These are phyloP conservation scores for Leucocoprinus gongylophorus DNA, from an alignment of 1,284 basidiomycete species.

Conservation along the genomic window DNA sequence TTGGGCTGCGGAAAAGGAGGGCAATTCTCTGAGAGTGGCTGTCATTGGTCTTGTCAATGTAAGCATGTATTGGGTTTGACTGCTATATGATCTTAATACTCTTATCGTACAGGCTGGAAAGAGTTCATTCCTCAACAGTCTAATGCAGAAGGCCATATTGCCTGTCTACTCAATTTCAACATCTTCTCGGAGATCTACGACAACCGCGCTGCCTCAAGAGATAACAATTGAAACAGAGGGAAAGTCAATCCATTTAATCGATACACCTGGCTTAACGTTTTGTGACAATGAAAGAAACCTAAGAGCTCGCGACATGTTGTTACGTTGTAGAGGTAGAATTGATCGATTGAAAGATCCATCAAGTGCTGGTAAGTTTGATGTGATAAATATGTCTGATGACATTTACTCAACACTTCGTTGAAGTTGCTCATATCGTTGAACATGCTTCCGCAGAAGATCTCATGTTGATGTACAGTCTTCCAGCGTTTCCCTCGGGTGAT, in stretches of 20 bases:
- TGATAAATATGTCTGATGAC: not conserved
- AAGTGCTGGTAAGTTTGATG: constrained; percentile 49
- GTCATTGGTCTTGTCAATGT: constrained; percentile 75
- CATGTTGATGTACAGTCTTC: constrained; percentile 85
- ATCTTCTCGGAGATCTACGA: constrained; percentile 56
- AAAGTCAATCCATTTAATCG: constrained; percentile 57
- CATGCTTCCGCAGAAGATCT: constrained; percentile 76
- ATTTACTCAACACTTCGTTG: not conserved
- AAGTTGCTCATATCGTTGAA: constrained; percentile 70
- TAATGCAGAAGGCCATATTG: constrained; percentile 47
- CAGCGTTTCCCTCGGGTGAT: constrained; percentile 73
- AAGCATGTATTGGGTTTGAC: constrained; percentile 20
- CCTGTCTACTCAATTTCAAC: constrained; percentile 58
- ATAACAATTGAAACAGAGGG: constrained; percentile 42
- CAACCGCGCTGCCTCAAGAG: constrained; percentile 63
- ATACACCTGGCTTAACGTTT: constrained; percentile 69
- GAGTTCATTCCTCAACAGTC: constrained; percentile 75
- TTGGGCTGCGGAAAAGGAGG: constrained; percentile 40
- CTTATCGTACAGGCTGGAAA: constrained; percentile 57
- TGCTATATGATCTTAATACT: not conserved
- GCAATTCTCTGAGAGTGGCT: constrained; percentile 52
- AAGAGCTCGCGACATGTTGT: constrained; percentile 64
- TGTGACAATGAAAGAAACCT: constrained; percentile 32
- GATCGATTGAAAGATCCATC: constrained; percentile 85
- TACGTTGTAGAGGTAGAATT: constrained; percentile 80